Base-by-base conservation (phyloP, 345 rosid genomes). In the Leavenworthia alabamica region DNA sequence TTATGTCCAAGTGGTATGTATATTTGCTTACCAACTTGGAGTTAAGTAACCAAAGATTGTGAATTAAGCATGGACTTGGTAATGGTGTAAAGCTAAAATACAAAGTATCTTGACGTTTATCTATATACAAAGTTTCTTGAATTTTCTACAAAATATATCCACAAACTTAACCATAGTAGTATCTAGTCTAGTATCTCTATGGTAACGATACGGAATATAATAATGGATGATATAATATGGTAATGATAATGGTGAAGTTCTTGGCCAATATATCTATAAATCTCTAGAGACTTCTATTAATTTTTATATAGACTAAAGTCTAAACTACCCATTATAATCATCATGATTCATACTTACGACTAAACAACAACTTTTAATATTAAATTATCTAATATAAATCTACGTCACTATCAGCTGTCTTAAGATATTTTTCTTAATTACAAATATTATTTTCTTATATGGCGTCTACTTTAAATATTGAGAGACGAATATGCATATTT, bases 221-320 rank as follows among this genome's bases (percentile, higher is more conserved):
- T 8, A 23, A 40, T 23, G 23, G 22, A 3, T 5, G 0, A 13
- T n/a, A n/a, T n/a, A n/a, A n/a, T n/a, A n/a, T n/a, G n/a, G n/a
- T n/a, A n/a, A n/a, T 3, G 52, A 70, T 55, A 70, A 70, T 70
- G 64, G 68, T 62, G 68, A 22, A 62, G 68, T 70, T 70, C 68
- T 45, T 22, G 1, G 7, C 68, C 63, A 70, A 70, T 55, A 22
- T 54, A 17, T 46, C 37, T 22, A 29, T 47, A 1, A 1, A 44
- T 62, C 74, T n/a, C n/a, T 39, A 62, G 64, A 62, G 52, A 28
- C 29, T 70, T 70, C 74, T 62, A 29, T 22, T 55, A 12, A 27
- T 19, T n/a, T 45, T 60, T 41, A 26, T 60, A 49, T 60, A 35
- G 23, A 61, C 46, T 17, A 62, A 28, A 70, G 63, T 55, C 68